A percentile compares a stretch with the other conserved stretches of the same genome.
Conservation (phyloP, 192 early-diverging fungal genomes). For the Coemansia sp. region DNA sequence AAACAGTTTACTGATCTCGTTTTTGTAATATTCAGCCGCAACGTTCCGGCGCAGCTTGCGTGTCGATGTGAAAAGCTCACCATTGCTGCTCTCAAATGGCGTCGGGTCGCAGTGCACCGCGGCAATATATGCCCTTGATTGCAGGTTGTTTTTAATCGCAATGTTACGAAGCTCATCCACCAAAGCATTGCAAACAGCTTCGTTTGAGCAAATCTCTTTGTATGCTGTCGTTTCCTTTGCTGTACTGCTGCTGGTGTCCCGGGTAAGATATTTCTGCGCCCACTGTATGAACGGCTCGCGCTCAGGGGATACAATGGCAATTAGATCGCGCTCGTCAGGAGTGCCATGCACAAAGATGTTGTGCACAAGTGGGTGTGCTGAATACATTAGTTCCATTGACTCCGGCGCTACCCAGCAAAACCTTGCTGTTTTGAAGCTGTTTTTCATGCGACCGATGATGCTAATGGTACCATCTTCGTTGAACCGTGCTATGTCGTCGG, state of each 20-base stretch:
- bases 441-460: slow-evolving; percentile 84
- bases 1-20: slow-evolving; percentile 55
- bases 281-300: slow-evolving; percentile 63
- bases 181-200: not conserved
- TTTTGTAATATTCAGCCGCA: slow-evolving; percentile 51
- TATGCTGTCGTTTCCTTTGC: too few relatives aligned
- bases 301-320: slow-evolving; percentile 86
- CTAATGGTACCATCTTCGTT: slow-evolving; percentile 71
- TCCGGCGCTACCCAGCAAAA: slow-evolving; percentile 94
- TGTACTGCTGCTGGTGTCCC: too few relatives aligned
- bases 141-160: not conserved
- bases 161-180: not conserved
- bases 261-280: too few relatives aligned
- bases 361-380: slow-evolving; percentile 73
- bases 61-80: slow-evolving; percentile 77
- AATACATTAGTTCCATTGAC: slow-evolving; percentile 77
- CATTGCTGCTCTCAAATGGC: slow-evolving; percentile 64
- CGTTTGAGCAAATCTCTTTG: slow-evolving; percentile 1
- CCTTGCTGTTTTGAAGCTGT: slow-evolving; percentile 83
- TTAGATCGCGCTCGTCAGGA: slow-evolving; percentile 76
- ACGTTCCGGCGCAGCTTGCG: slow-evolving; percentile 71
- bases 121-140: slow-evolving; percentile 64
- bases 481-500: slow-evolving; percentile 84
- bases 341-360: slow-evolving; percentile 94
- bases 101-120: slow-evolving; percentile 66